Evolutionary conservation across 2,329 filamentous ascomycete genomes (phyloP).

Genomic region (Neospermospora avenae): DNA sequence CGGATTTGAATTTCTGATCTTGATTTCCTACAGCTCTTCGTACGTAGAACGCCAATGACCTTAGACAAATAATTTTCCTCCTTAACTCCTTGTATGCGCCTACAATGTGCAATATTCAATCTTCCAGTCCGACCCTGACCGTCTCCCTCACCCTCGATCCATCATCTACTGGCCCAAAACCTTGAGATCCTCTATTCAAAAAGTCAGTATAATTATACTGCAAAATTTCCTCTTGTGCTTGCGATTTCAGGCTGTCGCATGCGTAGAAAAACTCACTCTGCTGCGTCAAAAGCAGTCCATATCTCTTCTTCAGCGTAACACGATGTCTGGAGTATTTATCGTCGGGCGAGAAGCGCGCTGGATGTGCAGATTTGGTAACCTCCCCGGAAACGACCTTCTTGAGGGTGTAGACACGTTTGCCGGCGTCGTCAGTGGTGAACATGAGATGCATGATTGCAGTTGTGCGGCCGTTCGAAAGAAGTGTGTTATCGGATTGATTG

Average conservation of each 20-base stretch:
- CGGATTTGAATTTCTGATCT: slow-evolving; percentile 7
- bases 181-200: slow-evolving; percentile 40
- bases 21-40: slow-evolving; percentile 13
- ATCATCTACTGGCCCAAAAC: slow-evolving; percentile 40
- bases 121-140: not conserved
- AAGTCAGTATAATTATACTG: slow-evolving; percentile 7
- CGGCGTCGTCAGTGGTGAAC: slow-evolving; percentile 80
- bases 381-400: slow-evolving; percentile 83
- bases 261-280: slow-evolving; percentile 47
- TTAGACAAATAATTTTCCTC: slow-evolving; percentile 11
- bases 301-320: slow-evolving; percentile 92
- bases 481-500: not conserved
- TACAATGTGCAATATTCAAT: slow-evolving; percentile 9
- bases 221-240: not conserved
- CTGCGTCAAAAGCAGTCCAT: slow-evolving; percentile 83
- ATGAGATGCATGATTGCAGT: slow-evolving; percentile 60
- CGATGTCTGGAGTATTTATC: slow-evolving; percentile 98
- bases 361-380: slow-evolving; percentile 94
- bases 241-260: not conserved
- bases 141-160: not conserved
- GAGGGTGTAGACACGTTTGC: slow-evolving; percentile 91
- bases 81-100: slow-evolving; percentile 27
- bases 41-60: slow-evolving; percentile 10
- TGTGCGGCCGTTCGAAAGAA: not conserved
- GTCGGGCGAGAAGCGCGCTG: slow-evolving; percentile 93